Evolutionary conservation across 2,329 filamentous ascomycete species (phyloP), one percentile per base, ranked within the genome.

Genomic region (Aspergillus quadricinctus): DNA sequence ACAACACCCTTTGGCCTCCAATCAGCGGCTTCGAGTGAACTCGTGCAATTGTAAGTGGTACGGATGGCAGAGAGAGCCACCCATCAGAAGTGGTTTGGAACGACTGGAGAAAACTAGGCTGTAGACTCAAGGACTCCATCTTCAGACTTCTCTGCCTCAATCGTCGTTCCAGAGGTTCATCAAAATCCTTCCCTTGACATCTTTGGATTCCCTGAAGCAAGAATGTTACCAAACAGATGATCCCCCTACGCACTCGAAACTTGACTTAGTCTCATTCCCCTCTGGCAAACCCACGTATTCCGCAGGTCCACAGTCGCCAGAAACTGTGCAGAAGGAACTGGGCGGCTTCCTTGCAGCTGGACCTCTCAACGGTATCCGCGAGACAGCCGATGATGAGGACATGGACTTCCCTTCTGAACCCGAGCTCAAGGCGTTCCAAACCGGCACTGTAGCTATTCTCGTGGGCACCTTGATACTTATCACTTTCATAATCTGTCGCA

Each of bases 371-470:
- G 25, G 25, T 27, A 27, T 27, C 25, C 25, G 25, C 25, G 25
- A 27, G 25, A 27, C 25, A 27, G 25, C 37, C 62, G 64, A 40
- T 59, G 64, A 40, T 59, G 66, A 2, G 52, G 37, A 28, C 23
- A 25, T 46, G 46, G 54, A 28, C 14, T 52, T 57, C 46, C 52
- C 49, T 37, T 53, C 40, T 17, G 21, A 52, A 21, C 29, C 48
- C 23, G 54, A 31, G 31, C 57, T 55, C 23, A 63, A 57, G 43
- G 51, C 58, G 19, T 57, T 65, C 17, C 48, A 66, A 31, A 68
- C 77, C 49, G 60, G 77, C 9, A 67, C 76, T 17, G 73, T 74
- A 3, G n/a, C n/a, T n/a, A 67, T 76, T n/a, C 69, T 83, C 11
- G 65, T 78, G 3, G 67, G 74, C 29, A 57, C 78, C 5, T 66